These are phyloP conservation scores for Guadua angustifolia DNA, from an alignment of 176 grass and related monocot species.

Conservation along the genomic window DNA sequence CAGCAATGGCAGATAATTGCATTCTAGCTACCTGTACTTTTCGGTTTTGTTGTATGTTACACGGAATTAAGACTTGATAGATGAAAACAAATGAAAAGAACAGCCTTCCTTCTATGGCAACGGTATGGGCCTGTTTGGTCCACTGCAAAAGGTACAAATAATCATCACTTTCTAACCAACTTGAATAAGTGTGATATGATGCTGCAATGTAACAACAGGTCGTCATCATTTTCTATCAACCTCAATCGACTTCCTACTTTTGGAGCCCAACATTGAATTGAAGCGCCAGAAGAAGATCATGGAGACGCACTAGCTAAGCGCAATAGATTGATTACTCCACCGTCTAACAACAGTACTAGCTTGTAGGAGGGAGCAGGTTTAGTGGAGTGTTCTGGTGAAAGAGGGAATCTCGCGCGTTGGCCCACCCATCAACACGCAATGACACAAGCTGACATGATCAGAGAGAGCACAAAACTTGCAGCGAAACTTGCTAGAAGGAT, in stretches of 20 bases:
- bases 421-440: background rate
- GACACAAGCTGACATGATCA: constrained; percentile 15
- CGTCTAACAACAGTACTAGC: constrained; percentile 1
- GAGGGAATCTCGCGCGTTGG: constrained; percentile 25
- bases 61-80: background rate
- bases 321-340: background rate
- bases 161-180: background rate
- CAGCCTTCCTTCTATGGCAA: constrained; percentile 25
- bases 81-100: constrained; percentile 9
- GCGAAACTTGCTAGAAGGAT: background rate
- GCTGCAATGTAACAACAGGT: too few relatives aligned
- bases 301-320: constrained; percentile 1
- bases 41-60: constrained; percentile 17
- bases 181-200: too few relatives aligned
- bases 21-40: constrained; percentile 21
- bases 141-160: background rate
- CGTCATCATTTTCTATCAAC: background rate
- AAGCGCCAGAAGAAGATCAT: background rate
- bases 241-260: background rate
- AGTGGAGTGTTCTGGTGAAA: constrained; percentile 37
- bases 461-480: background rate
- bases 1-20: background rate
- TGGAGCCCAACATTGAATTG: background rate
- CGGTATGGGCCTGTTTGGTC: constrained; percentile 18
- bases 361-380: background rate